Evolutionary conservation across 257 asterid genomes (phyloP).

Genomic region (Penstemon eatonii): DNA sequence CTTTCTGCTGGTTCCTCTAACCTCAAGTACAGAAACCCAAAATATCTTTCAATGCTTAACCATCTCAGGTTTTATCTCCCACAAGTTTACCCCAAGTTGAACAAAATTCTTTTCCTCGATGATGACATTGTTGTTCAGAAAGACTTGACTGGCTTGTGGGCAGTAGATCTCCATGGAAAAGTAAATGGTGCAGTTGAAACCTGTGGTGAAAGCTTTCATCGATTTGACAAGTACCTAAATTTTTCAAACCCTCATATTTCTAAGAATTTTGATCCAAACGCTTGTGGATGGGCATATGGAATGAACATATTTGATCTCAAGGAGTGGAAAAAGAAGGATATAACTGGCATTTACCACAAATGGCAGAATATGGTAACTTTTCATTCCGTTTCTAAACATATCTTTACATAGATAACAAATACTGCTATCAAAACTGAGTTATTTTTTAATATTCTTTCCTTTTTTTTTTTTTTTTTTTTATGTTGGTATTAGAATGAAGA

Average conservation of each 20-base stretch:
- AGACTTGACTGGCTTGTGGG: conserved; percentile 94
- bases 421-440: background rate
- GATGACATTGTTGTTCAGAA: conserved; percentile 98
- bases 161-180: conserved; percentile 80
- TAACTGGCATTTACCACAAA: conserved; percentile 95
- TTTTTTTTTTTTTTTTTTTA: conserved; percentile 13
- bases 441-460: background rate
- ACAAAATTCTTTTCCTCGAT: conserved; percentile 95
- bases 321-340: conserved; percentile 96
- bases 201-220: conserved; percentile 95
- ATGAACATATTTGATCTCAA: conserved; percentile 93
- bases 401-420: background rate
- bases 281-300: conserved; percentile 99
- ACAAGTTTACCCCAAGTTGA: conserved; percentile 88
- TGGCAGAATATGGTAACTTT: conserved; percentile 92
- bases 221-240: conserved; percentile 93
- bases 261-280: conserved; percentile 84
- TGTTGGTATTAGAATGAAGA: conserved; percentile 71
- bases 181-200: conserved; percentile 99
- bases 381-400: conserved; percentile 11
- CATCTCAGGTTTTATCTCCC: conserved; percentile 97
- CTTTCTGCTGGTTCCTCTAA: conserved; percentile 89
- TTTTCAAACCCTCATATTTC: conserved; percentile 96
- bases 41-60: conserved; percentile 97
- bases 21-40: conserved; percentile 94